phyloP scores from a whole-genome alignment of 2,329 filamentous ascomycete species.

The Colletotrichum zoysiae region DNA sequence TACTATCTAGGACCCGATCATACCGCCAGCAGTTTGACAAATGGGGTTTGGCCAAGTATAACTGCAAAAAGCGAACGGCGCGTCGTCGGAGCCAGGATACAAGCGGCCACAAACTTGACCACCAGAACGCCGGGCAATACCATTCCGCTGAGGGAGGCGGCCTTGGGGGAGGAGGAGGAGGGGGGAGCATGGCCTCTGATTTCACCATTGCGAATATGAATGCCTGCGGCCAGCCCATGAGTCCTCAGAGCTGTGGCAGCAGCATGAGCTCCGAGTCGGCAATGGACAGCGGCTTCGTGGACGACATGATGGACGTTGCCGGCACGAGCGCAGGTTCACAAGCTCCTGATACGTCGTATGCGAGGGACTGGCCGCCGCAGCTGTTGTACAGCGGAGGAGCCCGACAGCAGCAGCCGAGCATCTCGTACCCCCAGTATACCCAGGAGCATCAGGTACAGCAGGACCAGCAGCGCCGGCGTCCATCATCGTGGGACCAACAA shows the following conservation, averaged over 20 bases:
- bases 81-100: slow-evolving; percentile 40
- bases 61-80: slow-evolving; percentile 54
- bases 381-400: not conserved
- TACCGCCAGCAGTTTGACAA: slow-evolving; percentile 62
- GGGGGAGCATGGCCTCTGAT: not conserved
- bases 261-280: slow-evolving; percentile 8
- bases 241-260: slow-evolving; percentile 6
- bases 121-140: not conserved
- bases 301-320: not conserved
- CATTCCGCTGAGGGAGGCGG: not conserved
- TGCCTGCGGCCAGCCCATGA: not conserved
- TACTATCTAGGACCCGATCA: slow-evolving; percentile 53
- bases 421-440: slow-evolving; percentile 9
- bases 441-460: not conserved
- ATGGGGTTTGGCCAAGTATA: slow-evolving; percentile 64
- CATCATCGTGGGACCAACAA: slow-evolving; percentile 2
- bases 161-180: not conserved
- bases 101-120: not conserved
- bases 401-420: slow-evolving; percentile 2
- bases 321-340: not conserved
- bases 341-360: not conserved
- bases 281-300: not conserved
- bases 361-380: slow-evolving; percentile 1
- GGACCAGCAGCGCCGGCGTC: not conserved
- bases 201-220: not conserved